Base-by-base conservation (phyloP, 805 yeast species). In the Kuraishia molischiana region DNA sequence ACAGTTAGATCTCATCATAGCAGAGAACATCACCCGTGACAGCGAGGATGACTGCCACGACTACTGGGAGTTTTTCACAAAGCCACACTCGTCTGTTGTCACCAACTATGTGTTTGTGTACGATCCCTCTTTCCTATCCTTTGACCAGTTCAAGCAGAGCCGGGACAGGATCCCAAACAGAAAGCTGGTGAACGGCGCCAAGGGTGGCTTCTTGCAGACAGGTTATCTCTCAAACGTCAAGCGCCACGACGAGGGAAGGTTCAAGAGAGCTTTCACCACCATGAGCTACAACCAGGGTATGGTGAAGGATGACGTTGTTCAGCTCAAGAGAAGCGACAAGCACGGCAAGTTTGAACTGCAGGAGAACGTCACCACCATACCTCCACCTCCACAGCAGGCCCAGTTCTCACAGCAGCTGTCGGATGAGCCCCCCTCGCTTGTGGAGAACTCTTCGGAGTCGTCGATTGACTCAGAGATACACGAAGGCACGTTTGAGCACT, bases 21-120 rank as follows among this genome's bases (percentile, higher is more conserved):
- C 51, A 3, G 62, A 58, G 22, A 59, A 56, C 17, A 48, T 55
- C 4, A 44, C 56, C 3, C 46, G 44, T 31, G 48, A 50, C 19
- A 40, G 46, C 14, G 41, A 48, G 5, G 38, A 41, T 19, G 38
- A 28, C 13, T 28, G 8, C 13, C 31, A 28, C 17, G 31, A 28
- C 17, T 28, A 28, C 17, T 28, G 31, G 31, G 31, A 28, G 13
- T 14, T 8, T 28, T 28, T 28, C 17, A 14, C 31, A 14, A 9
- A 14, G 17, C 31, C 31, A 5, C 31, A 28, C 31, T 11, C 17
- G 13, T 28, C 31, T 14, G 31, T 28, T 8, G 31, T 28, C 6
- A 28, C 31, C 17, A 28, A 28, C 31, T 28, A 28, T 14, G 31
- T 28, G 31, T 28, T 28, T 14, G 13, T 28, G 14, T 28, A 28